Conservation (phyloP, 257 asterid species). For the Ophiorrhiza pumila region DNA sequence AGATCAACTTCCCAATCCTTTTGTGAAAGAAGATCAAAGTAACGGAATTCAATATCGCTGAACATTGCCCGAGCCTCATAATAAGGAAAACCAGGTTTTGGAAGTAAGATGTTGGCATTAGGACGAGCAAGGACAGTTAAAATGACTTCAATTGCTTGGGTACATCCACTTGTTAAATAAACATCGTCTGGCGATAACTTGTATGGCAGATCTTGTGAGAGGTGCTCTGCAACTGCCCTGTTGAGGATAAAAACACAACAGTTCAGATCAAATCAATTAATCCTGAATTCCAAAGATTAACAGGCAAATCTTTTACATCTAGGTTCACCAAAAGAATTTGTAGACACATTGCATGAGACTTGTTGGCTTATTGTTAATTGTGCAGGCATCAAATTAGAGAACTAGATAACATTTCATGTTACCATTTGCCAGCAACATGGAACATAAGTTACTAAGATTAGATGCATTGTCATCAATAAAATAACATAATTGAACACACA, state of each 20-base stretch:
- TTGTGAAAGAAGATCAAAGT: conserved; percentile 76
- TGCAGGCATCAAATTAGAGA: neutral
- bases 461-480: neutral
- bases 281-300: neutral
- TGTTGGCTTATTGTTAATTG: neutral
- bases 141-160: conserved; percentile 63
- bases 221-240: conserved; percentile 83
- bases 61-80: conserved; percentile 59
- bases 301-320: neutral
- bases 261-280: neutral
- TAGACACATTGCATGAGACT: too few species aligned
- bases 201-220: conserved; percentile 70
- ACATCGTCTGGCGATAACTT: conserved; percentile 66
- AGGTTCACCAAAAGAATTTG: neutral
- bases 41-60: conserved; percentile 54
- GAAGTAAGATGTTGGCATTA: conserved; percentile 73
- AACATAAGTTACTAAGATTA: neutral
- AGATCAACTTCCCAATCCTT: conserved; percentile 81
- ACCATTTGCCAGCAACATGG: neutral
- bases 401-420: too few species aligned
- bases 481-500: neutral
- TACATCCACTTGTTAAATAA: conserved; percentile 61
- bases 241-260: conserved; percentile 3
- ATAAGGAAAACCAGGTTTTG: conserved; percentile 76
- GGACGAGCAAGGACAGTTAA: conserved; percentile 60